Percentiles rank a stretch among this genome's conserved stretches.
Evolutionary conservation across 2,329 filamentous ascomycete species (phyloP).

Genomic region (Cadophora sp.): DNA sequence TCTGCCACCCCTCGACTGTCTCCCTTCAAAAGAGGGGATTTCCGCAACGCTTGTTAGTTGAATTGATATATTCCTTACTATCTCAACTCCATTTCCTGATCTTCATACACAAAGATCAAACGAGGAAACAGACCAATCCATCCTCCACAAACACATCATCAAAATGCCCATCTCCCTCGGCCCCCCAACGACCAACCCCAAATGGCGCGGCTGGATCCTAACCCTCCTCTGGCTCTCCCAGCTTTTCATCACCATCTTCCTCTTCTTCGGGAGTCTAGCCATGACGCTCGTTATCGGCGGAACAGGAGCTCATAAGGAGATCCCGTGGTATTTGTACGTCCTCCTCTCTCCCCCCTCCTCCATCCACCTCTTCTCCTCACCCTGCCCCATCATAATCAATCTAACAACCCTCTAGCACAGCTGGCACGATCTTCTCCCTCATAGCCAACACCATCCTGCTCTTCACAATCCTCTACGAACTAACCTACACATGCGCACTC

Average conservation of each 20-base stretch:
- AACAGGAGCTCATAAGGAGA: not conserved
- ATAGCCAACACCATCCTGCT: constrained; percentile 11
- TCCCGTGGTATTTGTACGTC: constrained; percentile 11
- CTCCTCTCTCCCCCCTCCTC: not conserved
- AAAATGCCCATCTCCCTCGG: constrained; percentile 16
- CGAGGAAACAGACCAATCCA: no score
- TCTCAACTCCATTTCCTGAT: not conserved
- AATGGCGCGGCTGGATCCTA: constrained; percentile 2
- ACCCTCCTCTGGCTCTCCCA: constrained; percentile 11
- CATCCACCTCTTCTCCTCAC: not conserved
- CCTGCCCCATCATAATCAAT: not conserved
- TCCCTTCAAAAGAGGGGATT: not conserved
- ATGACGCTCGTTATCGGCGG: not conserved
- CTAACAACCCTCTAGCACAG: not conserved
- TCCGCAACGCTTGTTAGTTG: not conserved
- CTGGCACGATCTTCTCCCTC: not conserved
- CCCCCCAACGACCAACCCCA: constrained; percentile 10
- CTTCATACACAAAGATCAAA: not conserved
- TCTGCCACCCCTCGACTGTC: not conserved
- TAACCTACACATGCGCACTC: constrained; percentile 6
- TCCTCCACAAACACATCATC: not conserved
- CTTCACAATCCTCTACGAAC: constrained; percentile 7
- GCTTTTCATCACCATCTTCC: not conserved
- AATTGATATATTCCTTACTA: not conserved
- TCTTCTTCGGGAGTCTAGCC: constrained; percentile 4